Base-by-base conservation (phyloP, 306 rosid species). In the Acacia crassicarpa region DNA sequence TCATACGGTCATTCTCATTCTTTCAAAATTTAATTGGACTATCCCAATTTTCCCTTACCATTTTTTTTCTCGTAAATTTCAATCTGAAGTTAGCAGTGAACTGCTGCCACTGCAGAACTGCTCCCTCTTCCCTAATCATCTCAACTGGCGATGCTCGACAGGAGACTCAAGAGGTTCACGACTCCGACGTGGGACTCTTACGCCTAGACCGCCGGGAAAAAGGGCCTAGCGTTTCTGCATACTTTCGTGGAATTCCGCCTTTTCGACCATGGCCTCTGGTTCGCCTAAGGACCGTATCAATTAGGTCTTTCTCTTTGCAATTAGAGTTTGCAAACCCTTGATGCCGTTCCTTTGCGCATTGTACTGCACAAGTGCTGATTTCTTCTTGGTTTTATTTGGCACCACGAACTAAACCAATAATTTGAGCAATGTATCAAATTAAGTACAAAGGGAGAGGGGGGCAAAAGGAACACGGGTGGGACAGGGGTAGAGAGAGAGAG, bases 181-280 rank as follows among this genome's bases (percentile, higher is more conserved):
- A 74, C 82, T 67, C 86, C 72, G 20, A 11, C 3, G 53, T 30
- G 25, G 32, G 67, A 22, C 30, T 75, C 76, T 77, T 77, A 54
- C 61, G 38, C 9, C 41, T 66, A 81, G 38, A 17, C 41, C 65
- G 44, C 44, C 6, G 13, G 19, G 32, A 66, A 40, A 76, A 76
- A 53, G 38, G 73, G 56, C 48, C 53, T 48, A 81, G 63, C 23
- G 40, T 80, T 43, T 54, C 78, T 33, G 16, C 76, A 8, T 74
- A 45, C 25, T 19, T 78, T 62, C 13, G 67, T 38, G 74, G 75
- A 53, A 19, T 67, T 32, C 74, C 72, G 20, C 78, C 67, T 86
- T 84, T 79, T 32, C 84, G 27, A 41, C 81, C 85, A 95, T 95
- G 99, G 94, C 91, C 86, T 91, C 98, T 75, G 84, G 83, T 67